These are phyloP conservation scores for Pythium dissimile DNA, from an alignment of 352 stramenopile genomes.

Conservation along the genomic window DNA sequence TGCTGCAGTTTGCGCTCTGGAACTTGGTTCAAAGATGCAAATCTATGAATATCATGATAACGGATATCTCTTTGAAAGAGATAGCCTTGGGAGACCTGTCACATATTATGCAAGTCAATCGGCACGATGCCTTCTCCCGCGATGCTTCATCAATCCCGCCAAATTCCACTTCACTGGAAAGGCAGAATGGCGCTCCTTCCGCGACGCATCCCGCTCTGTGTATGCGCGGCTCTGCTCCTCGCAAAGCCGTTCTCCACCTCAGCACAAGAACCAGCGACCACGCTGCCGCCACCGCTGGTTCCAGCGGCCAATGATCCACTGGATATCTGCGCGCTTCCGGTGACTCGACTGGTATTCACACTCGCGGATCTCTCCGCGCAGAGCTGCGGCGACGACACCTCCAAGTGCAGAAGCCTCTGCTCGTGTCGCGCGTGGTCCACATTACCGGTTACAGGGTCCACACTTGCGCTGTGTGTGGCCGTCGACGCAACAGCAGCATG, in stretches of 20 bases:
- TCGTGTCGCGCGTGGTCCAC: slow-evolving; percentile 20
- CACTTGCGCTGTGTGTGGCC: slow-evolving; percentile 15
- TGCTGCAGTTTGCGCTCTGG: too few species aligned
- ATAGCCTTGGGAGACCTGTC: background rate
- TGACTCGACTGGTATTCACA: slow-evolving; percentile 28
- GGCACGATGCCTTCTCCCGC: too few species aligned
- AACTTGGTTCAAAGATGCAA: too few species aligned
- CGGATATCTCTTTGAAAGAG: background rate
- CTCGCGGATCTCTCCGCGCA: slow-evolving; percentile 17
- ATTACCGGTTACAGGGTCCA: background rate
- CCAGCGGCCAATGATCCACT: slow-evolving; percentile 22
- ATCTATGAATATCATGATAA: too few species aligned
- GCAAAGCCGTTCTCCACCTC: background rate
- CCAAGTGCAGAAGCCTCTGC: slow-evolving; percentile 11
- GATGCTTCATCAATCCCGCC: too few species aligned
- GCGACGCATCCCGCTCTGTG: background rate
- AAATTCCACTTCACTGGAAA: too few species aligned
- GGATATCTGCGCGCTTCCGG: slow-evolving; percentile 35
- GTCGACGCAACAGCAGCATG: background rate
- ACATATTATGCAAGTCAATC: background rate
- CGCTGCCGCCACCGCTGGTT: background rate
- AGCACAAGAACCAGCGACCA: background rate
- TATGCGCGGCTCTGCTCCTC: background rate
- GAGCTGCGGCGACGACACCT: background rate
- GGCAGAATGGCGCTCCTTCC: background rate